These are phyloP conservation scores for Nemania bipapillata DNA, from an alignment of 2,329 filamentous ascomycete species.

Conservation along the genomic window DNA sequence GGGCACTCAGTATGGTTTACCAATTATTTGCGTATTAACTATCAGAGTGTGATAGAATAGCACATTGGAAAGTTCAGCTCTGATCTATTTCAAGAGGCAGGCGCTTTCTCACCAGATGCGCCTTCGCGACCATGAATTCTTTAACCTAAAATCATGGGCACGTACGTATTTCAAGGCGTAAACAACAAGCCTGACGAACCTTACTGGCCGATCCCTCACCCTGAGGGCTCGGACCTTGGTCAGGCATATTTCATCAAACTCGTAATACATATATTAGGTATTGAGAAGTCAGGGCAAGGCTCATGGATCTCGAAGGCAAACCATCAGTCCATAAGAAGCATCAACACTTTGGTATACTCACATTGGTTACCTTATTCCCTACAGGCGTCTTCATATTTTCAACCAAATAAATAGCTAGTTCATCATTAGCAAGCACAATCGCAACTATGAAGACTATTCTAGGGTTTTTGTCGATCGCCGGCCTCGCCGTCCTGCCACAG, in stretches of 20 bases:
- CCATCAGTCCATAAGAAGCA: no score
- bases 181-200: background rate
- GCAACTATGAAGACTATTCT: background rate
- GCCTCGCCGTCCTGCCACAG: constrained; percentile 19
- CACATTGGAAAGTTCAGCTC: no score
- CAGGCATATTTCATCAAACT: background rate
- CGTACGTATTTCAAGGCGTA: background rate
- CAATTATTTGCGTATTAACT: no score
- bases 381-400: background rate
- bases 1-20: no score
- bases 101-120: no score
- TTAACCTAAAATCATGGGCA: no score
- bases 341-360: background rate
- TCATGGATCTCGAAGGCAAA: background rate
- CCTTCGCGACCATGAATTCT: no score
- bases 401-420: background rate
- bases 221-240: background rate
- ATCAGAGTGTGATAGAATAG: no score
- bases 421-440: background rate
- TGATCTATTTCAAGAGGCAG: no score
- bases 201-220: background rate
- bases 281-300: background rate
- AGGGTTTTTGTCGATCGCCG: constrained; percentile 12
- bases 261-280: background rate
- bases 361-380: background rate